Conservation (phyloP, 176 grass and related monocot species). For the Rhynchospora pubera region DNA sequence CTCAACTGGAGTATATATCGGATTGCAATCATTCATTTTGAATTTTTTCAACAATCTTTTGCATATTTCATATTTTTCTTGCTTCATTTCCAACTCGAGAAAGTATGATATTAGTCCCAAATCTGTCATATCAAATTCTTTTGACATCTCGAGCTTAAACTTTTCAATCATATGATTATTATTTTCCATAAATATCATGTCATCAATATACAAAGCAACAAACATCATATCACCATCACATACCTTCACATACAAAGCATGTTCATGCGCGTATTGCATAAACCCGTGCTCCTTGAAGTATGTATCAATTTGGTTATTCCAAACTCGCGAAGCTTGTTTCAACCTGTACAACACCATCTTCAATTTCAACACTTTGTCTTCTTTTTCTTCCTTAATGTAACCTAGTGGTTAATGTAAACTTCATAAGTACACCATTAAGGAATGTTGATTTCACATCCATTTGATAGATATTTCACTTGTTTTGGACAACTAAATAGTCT, state of each 20-base stretch:
- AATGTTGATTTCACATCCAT: not conserved
- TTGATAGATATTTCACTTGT: too few species aligned
- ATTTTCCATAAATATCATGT: not conserved
- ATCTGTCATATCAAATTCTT: not conserved
- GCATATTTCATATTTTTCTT: not conserved
- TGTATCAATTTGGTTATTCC: too few species aligned
- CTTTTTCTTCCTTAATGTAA: not conserved
- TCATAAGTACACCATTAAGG: not conserved
- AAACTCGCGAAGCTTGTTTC: too few species aligned
- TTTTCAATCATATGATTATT: not conserved
- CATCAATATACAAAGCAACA: not conserved
- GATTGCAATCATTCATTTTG: not conserved
- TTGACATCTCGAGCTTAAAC: not conserved
- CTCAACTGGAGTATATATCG: not conserved
- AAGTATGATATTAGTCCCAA: not conserved
- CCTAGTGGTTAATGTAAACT: not conserved
- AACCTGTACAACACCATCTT: not conserved
- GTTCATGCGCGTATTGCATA: not conserved
- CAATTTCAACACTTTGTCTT: not conserved
- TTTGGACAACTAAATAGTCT: too few species aligned
- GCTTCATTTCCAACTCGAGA: not conserved
- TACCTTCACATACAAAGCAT: not conserved
- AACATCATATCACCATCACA: not conserved
- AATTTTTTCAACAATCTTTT: not conserved
- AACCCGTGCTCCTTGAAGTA: too few species aligned